phyloP scores from a whole-genome alignment of 1,139 yeast species.

The Yamadazyma taylorii region DNA sequence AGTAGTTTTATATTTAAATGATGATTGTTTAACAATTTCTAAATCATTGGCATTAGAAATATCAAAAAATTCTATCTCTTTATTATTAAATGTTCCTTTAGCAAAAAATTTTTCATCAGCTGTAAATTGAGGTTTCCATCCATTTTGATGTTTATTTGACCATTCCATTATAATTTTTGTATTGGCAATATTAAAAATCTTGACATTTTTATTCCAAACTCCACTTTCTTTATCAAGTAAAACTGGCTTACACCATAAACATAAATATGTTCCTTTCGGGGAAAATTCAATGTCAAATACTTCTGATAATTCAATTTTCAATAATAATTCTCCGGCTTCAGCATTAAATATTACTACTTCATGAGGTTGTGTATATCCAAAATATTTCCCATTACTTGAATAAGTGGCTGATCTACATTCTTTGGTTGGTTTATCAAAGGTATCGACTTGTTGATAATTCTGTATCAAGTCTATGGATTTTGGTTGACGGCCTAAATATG shows the following conservation, averaged over 20 bases:
- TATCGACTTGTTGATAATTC: conserved; percentile 42
- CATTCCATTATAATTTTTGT: conserved; percentile 60
- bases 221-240: conserved; percentile 59
- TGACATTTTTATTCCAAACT: conserved; percentile 74
- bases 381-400: conserved; percentile 53
- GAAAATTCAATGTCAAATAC: conserved; percentile 84
- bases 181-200: conserved; percentile 59
- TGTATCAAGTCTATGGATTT: conserved; percentile 59
- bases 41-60: conserved; percentile 44
- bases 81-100: conserved; percentile 51
- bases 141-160: conserved; percentile 79
- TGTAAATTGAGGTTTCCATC: conserved; percentile 91
- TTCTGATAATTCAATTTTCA: conserved; percentile 53
- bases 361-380: conserved; percentile 58
- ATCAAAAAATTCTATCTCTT: conserved; percentile 75
- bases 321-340: conserved; percentile 26
- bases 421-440: conserved; percentile 34
- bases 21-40: conserved; percentile 44
- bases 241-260: conserved; percentile 90
- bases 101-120: conserved; percentile 74
- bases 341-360: conserved; percentile 57
- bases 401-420: conserved; percentile 51
- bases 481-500: conserved; percentile 55
- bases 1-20: conserved; percentile 59
- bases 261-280: conserved; percentile 80